Evolutionary conservation across 192 early-diverging fungal species (phyloP), one percentile per base, ranked within the genome.

Genomic region (Funneliformis mosseae): DNA sequence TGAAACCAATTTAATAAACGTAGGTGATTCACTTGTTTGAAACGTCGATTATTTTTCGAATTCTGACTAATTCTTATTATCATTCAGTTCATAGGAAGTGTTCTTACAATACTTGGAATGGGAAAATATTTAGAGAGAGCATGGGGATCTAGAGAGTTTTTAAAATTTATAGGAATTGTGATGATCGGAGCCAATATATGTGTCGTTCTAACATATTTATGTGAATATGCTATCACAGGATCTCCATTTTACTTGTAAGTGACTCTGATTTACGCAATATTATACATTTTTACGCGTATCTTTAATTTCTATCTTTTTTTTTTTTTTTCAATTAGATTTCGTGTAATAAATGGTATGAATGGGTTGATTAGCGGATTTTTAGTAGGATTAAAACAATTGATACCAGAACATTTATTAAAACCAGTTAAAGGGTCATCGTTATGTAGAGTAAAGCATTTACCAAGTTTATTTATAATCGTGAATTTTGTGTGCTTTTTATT

Each of bases 301-400:
- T 23, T 27, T 62, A 50, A 59, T 14, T 60, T 61, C 21, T 50
- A 62, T 59, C 68, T 12, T 11, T 63, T 76, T 25, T 64, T 76
- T 28, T 60, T 16, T 41, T 64, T 69, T 59, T 10, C 12, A 21
- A 28, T 66, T 62, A 91, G 90, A 38, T 93, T 89, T 77, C 81
- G 83, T 5, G 87, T 85, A 63, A 89, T 93, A 59, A 88, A 92
- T 81, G 97, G 97, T 5, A 81, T 96, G 83, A 85, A 89, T 39
- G 92, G 84, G 41, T 82, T 97, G 8, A 77, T 95, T 16, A 86
- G 89, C 45, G 94, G 89, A 60, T 95, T 96, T 62, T 82, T 95
- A 2, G 93, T 97, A 33, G 94, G 93, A 16, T 96, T 97, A 83
- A 97, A 97, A 82, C 93, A 96, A 74, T 81, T 96, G 10, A 89